Evolutionary conservation across 371 early-diverging fungal genomes (phyloP).

Genomic region (Antonospora locustae): DNA sequence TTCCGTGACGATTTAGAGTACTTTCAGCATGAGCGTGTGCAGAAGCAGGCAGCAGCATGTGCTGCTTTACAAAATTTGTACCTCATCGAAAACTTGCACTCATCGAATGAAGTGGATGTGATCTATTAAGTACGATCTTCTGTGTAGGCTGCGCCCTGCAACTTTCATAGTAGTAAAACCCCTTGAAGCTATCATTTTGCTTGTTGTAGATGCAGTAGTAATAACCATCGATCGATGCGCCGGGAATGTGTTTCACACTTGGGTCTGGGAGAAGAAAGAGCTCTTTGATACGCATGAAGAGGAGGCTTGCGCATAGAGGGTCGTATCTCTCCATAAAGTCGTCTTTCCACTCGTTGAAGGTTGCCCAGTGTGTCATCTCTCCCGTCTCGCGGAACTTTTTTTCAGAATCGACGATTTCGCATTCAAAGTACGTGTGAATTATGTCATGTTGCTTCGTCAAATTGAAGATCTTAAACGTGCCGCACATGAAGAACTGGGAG

Average conservation of each 20-base stretch:
- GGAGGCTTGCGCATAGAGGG: slow-evolving; percentile 1
- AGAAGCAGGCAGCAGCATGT: not conserved
- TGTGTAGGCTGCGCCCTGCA: slow-evolving; percentile 9
- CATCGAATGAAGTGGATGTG: not conserved
- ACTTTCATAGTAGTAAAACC: slow-evolving; percentile 29
- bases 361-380: slow-evolving; percentile 24
- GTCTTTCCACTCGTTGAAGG: slow-evolving; percentile 14
- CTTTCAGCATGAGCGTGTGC: not conserved
- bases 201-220: slow-evolving; percentile 37
- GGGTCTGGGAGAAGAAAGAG: slow-evolving; percentile 31
- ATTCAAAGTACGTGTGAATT: slow-evolving; percentile 27
- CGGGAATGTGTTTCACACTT: slow-evolving; percentile 12
- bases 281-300: slow-evolving; percentile 33
- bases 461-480: slow-evolving; percentile 32
- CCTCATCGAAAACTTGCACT: slow-evolving; percentile 7
- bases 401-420: slow-evolving; percentile 12
- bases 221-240: slow-evolving; percentile 37
- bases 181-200: slow-evolving; percentile 26
- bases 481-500: slow-evolving; percentile 13
- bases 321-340: slow-evolving; percentile 8
- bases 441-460: slow-evolving; percentile 12
- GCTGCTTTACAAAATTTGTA: slow-evolving; percentile 4
- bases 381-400: not conserved
- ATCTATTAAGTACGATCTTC: slow-evolving; percentile 21
- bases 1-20: not conserved